Evolutionary conservation across 1,139 yeast species (phyloP), one percentile per base, ranked within the genome.

Genomic region (Geotrichum citri-aurantii): DNA sequence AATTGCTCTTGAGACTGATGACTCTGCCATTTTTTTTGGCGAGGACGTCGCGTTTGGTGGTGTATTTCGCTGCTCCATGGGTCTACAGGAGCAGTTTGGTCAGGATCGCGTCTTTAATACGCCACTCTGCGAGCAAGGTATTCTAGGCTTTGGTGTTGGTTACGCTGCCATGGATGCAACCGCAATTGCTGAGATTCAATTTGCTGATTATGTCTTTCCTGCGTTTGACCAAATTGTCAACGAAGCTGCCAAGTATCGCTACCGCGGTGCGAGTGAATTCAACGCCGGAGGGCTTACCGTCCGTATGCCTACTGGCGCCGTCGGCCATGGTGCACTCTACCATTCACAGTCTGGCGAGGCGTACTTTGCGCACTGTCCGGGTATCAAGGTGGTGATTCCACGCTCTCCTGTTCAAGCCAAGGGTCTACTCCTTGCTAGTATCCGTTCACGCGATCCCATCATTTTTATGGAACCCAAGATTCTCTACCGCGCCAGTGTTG

Each of bases 1-100:
- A 17, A 68, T 68, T 11, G 75, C 75, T 0, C 62, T 72, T 46
- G 73, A 70, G 40, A 69, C 74, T 1, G 75, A 72, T 62, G 75
- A 71, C 49, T 58, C 62, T 1, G 72, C 75, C n/a, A 66, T 72
- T 21, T 56, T 72, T 51, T 65, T 72, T 44, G 75, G 75, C 19
- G 75, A 72, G 59, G 75, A 72, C 58, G 74, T 72, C 8, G 75
- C 73, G 14, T 72, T 72, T 63, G 75, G 75, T 24, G 75, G 75
- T 8, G 75, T 72, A n/a, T 72, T 72, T 59, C 65, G 75, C 11
- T 72, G 75, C 66, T 68, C 75, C n/a, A 68, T 69, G 69, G 75
- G 73, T 3, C 68, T 72, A 11, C 75, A 72, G 54, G 73, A 70
- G 50, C 68, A 65, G 61, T 72, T 71, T 64, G 75, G 75, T 14